These are phyloP conservation scores for Malassezia japonica DNA, from an alignment of 1,284 basidiomycete genomes.

Conservation along the genomic window DNA sequence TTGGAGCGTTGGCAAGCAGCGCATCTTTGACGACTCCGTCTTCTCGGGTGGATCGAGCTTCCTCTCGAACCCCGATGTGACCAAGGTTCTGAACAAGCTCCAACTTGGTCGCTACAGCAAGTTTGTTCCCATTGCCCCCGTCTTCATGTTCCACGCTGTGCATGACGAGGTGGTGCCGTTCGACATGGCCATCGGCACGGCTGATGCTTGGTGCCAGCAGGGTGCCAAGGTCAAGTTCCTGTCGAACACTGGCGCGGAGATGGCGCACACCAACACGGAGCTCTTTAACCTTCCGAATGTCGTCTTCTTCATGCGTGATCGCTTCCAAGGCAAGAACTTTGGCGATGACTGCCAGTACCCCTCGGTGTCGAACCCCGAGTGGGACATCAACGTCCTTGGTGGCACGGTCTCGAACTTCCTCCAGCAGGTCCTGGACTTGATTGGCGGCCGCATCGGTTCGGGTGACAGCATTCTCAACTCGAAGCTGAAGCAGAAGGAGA, in stretches of 20 bases:
- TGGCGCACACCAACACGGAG: conserved; percentile 13
- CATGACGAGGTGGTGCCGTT: conserved; percentile 37
- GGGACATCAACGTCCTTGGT: background rate
- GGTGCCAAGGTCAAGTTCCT: conserved; percentile 9
- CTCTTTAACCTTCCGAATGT: conserved; percentile 10
- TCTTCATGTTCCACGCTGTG: conserved; percentile 33
- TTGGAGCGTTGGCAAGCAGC: background rate
- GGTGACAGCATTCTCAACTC: conserved; percentile 3
- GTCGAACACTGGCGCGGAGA: conserved; percentile 2
- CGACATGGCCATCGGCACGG: conserved; percentile 16
- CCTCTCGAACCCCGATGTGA: conserved; percentile 15
- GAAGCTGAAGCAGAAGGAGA: conserved; percentile 4
- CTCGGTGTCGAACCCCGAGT: conserved; percentile 1
- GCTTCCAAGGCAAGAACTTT: conserved; percentile 8
- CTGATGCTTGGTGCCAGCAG: conserved; percentile 10
- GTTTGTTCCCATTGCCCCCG: conserved; percentile 18
- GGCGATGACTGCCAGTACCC: conserved; percentile 1
- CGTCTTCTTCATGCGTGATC: conserved; percentile 13
- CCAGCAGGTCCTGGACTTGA: conserved; percentile 10
- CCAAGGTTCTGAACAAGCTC: conserved; percentile 12
- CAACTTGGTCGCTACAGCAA: conserved; percentile 6
- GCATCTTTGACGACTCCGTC: conserved; percentile 21
- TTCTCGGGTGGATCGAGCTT: conserved; percentile 20
- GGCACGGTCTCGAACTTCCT: background rate
- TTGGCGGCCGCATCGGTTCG: conserved; percentile 14